Evolutionary conservation across 768 basidiomycete genomes (phyloP).

Genomic region (Asterophora parasitica): DNA sequence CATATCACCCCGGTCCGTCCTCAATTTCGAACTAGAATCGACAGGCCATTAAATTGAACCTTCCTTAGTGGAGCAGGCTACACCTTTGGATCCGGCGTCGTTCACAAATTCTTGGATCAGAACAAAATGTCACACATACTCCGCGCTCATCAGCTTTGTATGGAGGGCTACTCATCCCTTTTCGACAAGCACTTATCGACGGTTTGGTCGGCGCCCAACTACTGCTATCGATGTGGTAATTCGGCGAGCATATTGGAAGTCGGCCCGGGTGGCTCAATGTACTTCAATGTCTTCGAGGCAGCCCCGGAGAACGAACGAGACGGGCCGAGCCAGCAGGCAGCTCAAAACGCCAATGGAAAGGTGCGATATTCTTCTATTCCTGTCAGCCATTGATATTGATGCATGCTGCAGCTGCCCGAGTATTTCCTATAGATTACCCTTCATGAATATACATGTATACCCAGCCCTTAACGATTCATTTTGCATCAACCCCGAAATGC

Average conservation of each 20-base stretch:
- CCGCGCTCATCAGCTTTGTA: slow-evolving; percentile 97
- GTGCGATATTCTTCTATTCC: slow-evolving; percentile 31
- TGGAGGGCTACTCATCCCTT: slow-evolving; percentile 98
- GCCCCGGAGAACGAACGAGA: slow-evolving; percentile 97
- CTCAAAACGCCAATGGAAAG: slow-evolving; percentile 69
- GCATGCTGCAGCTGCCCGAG: slow-evolving; percentile 58
- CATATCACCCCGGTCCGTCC: slow-evolving; percentile 86
- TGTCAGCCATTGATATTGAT: slow-evolving; percentile 10
- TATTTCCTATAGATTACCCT: slow-evolving; percentile 55
- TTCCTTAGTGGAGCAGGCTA: slow-evolving; percentile 86
- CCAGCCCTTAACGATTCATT: slow-evolving; percentile 9
- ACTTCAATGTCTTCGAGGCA: slow-evolving; percentile 98
- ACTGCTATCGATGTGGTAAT: slow-evolving; percentile 98
- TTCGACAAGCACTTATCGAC: slow-evolving; percentile 95
- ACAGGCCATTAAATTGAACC: slow-evolving; percentile 16
- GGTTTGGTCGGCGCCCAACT: slow-evolving; percentile 98
- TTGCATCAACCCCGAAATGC: not conserved
- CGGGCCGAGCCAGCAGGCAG: slow-evolving; percentile 75
- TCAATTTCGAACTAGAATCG: slow-evolving; percentile 14
- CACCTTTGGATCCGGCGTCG: slow-evolving; percentile 97
- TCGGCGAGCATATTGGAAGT: slow-evolving; percentile 95
- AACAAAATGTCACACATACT: slow-evolving; percentile 97
- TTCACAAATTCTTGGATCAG: slow-evolving; percentile 93
- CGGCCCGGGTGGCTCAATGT: slow-evolving; percentile 80
- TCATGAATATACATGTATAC: slow-evolving; percentile 15